Conservation (phyloP, 768 basidiomycete genomes). For the Melanogaster broomeanus region DNA sequence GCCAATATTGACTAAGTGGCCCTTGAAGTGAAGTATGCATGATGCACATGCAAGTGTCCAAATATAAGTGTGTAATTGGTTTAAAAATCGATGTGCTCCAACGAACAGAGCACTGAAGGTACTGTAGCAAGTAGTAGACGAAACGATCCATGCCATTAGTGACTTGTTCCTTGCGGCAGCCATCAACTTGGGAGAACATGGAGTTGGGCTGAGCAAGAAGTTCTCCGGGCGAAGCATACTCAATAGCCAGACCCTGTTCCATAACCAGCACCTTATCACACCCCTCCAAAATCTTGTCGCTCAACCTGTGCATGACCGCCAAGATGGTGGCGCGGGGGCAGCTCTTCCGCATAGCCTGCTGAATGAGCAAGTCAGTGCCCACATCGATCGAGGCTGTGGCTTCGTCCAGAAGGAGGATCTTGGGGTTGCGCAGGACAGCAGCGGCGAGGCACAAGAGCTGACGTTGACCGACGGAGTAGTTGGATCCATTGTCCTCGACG, state of each 20-base stretch:
- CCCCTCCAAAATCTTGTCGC: constrained; percentile 26
- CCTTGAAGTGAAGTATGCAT: too few relatives aligned
- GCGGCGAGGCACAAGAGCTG: constrained; percentile 70
- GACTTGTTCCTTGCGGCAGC: constrained; percentile 22
- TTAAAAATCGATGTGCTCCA: too few relatives aligned
- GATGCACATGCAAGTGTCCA: too few relatives aligned
- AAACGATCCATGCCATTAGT: neutral
- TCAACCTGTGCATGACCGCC: constrained; percentile 33
- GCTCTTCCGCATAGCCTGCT: constrained; percentile 31
- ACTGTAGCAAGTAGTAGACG: too few relatives aligned
- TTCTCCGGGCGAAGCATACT: constrained; percentile 24
- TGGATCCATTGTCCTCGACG: constrained; percentile 75
- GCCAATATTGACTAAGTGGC: too few relatives aligned
- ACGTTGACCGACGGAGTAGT: constrained; percentile 86
- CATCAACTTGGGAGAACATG: constrained; percentile 31
- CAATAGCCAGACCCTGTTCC: constrained; percentile 36
- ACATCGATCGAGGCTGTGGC: constrained; percentile 74
- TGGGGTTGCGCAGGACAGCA: constrained; percentile 32
- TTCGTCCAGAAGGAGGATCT: constrained; percentile 32
- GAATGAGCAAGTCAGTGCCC: constrained; percentile 77
- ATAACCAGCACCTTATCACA: constrained; percentile 38
- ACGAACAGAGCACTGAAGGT: too few relatives aligned
- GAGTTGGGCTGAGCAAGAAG: constrained; percentile 24
- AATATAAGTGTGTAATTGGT: too few relatives aligned
- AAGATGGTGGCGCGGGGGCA: constrained; percentile 31